Evolutionary conservation across 495 filamentous ascomycete species (phyloP), one percentile per base, ranked within the genome.

Genomic region (Opeltia flavorubescens): DNA sequence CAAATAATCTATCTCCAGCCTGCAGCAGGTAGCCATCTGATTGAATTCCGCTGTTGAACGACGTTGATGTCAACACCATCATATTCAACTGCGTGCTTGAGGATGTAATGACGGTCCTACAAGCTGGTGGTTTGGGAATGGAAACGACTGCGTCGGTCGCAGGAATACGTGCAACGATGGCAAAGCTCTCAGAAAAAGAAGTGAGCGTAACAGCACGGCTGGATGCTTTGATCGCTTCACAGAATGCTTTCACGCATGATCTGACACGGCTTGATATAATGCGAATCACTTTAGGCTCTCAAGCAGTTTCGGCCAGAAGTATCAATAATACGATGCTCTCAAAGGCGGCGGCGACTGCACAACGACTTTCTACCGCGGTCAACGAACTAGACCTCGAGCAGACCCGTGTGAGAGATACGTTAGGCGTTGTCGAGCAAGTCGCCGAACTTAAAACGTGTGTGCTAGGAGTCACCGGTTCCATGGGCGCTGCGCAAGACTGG

Each of bases 401-500:
- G 65, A 77, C 81, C 9, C 75, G 86, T 25, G 93, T 96, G 6
- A 84, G 87, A 53, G 80, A 84, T 21, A 96, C 93, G 5, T 66
- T 98, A 41, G 78, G 81, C 29, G 88, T 98, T 20, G 91, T 96
- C 3, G 89, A 95, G 57, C 89, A 94, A 61, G 93, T 98, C 4
- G 80, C 85, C 6, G 91, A 98, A 66, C 81, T 98, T 40, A 95
- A 95, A 62, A 78, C 89, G 5, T 98, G 91, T 57, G 85, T 96
- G 33, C 75, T 95, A 17, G 93, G 91, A n/a, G 88, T 96, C 23
- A 78, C 85, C 12, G 89, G 86, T 15, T 89, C 84, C 33, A 96
- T 98, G 91, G 93, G 91, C 11, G 91, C 87, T 2, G 83, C 93
- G 31, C 91, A 98, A 62, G 93, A 96, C 64, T 98, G 93, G 93